Evolutionary conservation across 2,329 filamentous ascomycete genomes (phyloP).

Genomic region (Cadophora luteo-olivacea): DNA sequence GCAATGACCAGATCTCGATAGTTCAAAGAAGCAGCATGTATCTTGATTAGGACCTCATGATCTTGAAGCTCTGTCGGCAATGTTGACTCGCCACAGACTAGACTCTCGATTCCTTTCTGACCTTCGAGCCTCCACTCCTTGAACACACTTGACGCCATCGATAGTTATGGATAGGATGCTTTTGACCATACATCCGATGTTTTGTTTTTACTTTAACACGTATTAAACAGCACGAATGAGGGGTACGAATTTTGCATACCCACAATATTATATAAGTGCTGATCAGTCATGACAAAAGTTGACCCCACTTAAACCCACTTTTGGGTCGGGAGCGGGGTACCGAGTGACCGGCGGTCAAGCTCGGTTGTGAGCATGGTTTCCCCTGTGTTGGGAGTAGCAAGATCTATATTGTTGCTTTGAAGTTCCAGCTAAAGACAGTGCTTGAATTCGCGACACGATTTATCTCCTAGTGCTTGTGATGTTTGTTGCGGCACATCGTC

Average conservation of each 20-base stretch:
- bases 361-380: too few species aligned
- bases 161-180: too few species aligned
- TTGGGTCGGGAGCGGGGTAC: neutral
- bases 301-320: neutral
- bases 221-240: too few species aligned
- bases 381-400: too few species aligned
- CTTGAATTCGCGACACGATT: too few species aligned
- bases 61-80: slow-evolving; percentile 49
- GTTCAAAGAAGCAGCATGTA: slow-evolving; percentile 45
- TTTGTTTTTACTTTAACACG: too few species aligned
- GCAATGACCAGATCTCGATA: slow-evolving; percentile 44
- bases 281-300: neutral
- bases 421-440: too few species aligned
- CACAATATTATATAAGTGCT: neutral
- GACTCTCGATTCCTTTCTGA: slow-evolving; percentile 52
- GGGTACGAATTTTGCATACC: neutral
- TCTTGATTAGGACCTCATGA: slow-evolving; percentile 58
- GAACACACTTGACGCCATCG: slow-evolving; percentile 40
- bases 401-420: too few species aligned
- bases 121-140: slow-evolving; percentile 60
- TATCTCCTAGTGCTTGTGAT: too few species aligned
- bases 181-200: too few species aligned
- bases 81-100: slow-evolving; percentile 49
- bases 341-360: neutral
- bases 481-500: too few species aligned